Conservation (phyloP, 306 rosid genomes). For the Ziziphus jujuba region DNA sequence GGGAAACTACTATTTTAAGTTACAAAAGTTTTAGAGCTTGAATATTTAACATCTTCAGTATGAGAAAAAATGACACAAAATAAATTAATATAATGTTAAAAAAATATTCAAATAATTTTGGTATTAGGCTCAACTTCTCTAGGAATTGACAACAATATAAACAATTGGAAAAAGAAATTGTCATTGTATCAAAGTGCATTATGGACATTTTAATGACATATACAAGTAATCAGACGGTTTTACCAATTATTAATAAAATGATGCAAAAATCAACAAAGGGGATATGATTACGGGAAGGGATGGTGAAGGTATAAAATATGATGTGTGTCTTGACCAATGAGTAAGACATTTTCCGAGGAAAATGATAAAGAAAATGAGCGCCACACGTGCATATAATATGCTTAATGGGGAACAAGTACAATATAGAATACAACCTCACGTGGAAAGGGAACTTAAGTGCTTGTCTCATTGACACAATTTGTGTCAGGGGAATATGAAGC, state of each 20-base stretch:
- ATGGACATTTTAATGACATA: background rate
- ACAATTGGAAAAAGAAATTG: background rate
- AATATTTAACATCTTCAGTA: too few relatives aligned
- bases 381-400: slow-evolving; percentile 54
- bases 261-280: slow-evolving; percentile 8
- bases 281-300: slow-evolving; percentile 4
- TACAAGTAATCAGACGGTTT: background rate
- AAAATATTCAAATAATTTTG: too few relatives aligned
- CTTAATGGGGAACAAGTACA: slow-evolving; percentile 31
- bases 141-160: background rate
- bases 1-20: too few relatives aligned
- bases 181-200: background rate
- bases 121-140: background rate
- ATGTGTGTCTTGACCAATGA: slow-evolving; percentile 17
- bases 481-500: slow-evolving; percentile 62
- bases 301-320: background rate
- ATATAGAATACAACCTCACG: slow-evolving; percentile 53
- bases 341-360: slow-evolving; percentile 23
- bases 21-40: too few relatives aligned
- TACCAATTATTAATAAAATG: background rate
- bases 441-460: slow-evolving; percentile 53
- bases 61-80: too few relatives aligned
- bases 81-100: too few relatives aligned
- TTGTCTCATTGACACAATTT: slow-evolving; percentile 45
- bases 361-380: slow-evolving; percentile 34